Conservation (phyloP, 306 rosid genomes). For the Vachellia collinsii region DNA sequence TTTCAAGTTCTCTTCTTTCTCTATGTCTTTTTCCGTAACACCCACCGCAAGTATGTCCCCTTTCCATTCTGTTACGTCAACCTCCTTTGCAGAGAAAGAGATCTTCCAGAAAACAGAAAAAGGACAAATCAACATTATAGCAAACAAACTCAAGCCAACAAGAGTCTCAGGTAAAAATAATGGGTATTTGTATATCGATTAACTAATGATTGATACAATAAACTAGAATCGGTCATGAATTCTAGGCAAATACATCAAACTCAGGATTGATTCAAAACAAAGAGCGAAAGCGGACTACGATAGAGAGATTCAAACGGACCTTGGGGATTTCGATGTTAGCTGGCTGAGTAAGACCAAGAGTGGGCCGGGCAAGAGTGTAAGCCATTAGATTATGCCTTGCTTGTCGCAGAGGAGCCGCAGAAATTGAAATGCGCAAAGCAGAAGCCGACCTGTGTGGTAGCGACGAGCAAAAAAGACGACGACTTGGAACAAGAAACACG, state of each 20-base stretch:
- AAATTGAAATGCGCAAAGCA: constrained; percentile 42
- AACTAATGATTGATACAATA: background rate
- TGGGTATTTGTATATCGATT: background rate
- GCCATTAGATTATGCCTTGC: constrained; percentile 68
- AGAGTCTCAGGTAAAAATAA: background rate
- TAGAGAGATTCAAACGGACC: constrained; percentile 40
- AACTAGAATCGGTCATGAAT: background rate
- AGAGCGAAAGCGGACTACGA: background rate
- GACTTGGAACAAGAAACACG: constrained; percentile 40
- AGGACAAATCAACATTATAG: constrained; percentile 40
- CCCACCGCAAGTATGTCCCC: constrained; percentile 94
- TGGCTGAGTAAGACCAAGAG: constrained; percentile 92
- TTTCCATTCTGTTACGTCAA: constrained; percentile 82
- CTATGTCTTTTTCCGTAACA: constrained; percentile 81
- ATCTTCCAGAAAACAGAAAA: constrained; percentile 51
- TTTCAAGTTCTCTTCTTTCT: constrained; percentile 63
- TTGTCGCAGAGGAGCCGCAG: constrained; percentile 42
- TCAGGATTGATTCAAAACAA: background rate
- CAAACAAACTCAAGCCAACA: background rate
- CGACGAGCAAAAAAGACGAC: constrained; percentile 44
- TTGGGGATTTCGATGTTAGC: constrained; percentile 54
- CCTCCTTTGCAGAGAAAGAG: constrained; percentile 69
- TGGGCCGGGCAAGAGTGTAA: constrained; percentile 72
- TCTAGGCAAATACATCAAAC: background rate
- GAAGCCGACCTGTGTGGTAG: constrained; percentile 44